A percentile compares a stretch with the other conserved stretches of the same genome.
Conservation (phyloP, 1,139 yeast species). For the Hemisphaericaspora xylofermentans region DNA sequence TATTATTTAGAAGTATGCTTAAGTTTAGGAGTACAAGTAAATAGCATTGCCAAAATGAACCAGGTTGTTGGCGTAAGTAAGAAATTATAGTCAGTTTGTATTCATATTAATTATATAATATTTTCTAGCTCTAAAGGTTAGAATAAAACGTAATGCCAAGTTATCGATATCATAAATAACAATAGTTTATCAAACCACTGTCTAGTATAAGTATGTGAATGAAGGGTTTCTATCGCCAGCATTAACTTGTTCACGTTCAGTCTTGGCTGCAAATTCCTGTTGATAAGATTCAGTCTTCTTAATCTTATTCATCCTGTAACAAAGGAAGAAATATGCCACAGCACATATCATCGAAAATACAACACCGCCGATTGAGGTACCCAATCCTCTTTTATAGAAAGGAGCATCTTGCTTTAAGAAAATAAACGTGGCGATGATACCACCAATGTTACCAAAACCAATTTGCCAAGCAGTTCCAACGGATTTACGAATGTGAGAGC, state of each 20-base stretch:
- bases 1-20: too few species aligned
- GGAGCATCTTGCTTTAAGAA: constrained; percentile 62
- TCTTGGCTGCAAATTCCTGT: constrained; percentile 43
- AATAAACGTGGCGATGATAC: constrained; percentile 67
- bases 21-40: too few species aligned
- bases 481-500: constrained; percentile 69
- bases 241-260: constrained; percentile 47
- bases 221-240: constrained; percentile 70
- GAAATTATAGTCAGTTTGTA: too few species aligned
- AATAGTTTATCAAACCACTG: neutral
- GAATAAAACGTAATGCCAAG: too few species aligned
- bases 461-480: constrained; percentile 76
- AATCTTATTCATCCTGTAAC: constrained; percentile 40
- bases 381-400: constrained; percentile 54
- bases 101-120: too few species aligned
- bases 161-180: neutral
- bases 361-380: constrained; percentile 52
- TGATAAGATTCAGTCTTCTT: constrained; percentile 39
- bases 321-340: constrained; percentile 40
- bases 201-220: constrained; percentile 42
- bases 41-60: too few species aligned
- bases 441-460: constrained; percentile 84
- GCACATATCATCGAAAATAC: constrained; percentile 50
- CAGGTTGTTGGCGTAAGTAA: too few species aligned
- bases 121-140: too few species aligned